Evolutionary conservation across 345 rosid species (phyloP), one percentile per base, ranked within the genome.

Genomic region (Syzygium oleosum): DNA sequence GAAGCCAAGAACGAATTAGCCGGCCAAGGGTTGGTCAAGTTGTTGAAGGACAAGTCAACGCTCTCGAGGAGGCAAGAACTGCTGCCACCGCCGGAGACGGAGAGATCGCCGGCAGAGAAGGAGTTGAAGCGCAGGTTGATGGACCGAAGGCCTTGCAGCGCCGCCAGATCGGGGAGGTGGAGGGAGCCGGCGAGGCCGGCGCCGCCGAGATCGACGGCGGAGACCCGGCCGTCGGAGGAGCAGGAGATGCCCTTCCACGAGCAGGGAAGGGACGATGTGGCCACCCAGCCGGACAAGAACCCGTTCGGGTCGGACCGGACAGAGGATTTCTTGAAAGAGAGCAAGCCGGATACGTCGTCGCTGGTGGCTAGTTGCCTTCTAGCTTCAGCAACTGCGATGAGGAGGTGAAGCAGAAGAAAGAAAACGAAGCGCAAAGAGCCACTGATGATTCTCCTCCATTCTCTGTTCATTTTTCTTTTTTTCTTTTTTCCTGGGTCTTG

Each of bases 171-270:
- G 14, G 88, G 88, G 78, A 97, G 94, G 87, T 91, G 89, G 4
- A 97, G 90, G 38, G 58, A 79, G 49, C 98, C 98, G 54, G 29
- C 52, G 12, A 97, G 92, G 89, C 95, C 94, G 0, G 91, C 88
- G 89, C 93, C 90, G 80, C 91, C 88, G 85, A 97, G 96, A 90
- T 94, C 86, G 17, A 96, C 87, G 78, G 94, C 86, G 16, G 91
- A 52, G 55, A 95, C 94, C 13, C 88, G 89, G 87, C 96, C 93
- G 52, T 88, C 92, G 14, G 2, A 8, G 51, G 96, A 94, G 91
- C 98, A 97, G 53, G 92, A 90, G 78, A 96, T 94, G 61, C 99
- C 99, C 51, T n/a, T 87, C 98, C 98, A 95, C 12, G 92, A 90
- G 55, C 98, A 95, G 5, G 96, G 93, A 80, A 17, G 84, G 15